These are phyloP conservation scores for Anthostomella pinea DNA, from an alignment of 2,329 filamentous ascomycete genomes.

Conservation along the genomic window DNA sequence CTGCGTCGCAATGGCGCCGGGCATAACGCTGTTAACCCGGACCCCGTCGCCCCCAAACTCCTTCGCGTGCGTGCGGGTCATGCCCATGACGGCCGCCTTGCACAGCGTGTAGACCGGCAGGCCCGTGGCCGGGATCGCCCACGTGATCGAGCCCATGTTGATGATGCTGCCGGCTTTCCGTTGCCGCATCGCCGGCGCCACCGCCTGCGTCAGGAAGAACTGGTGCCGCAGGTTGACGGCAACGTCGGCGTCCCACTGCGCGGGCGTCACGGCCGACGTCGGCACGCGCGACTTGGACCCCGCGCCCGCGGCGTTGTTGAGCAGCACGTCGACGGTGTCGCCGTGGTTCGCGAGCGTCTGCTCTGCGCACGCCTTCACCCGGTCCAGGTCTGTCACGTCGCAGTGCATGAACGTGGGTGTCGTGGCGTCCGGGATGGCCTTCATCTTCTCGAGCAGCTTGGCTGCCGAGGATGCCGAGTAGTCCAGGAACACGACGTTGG, in stretches of 20 bases:
- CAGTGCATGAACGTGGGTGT: conserved; percentile 40
- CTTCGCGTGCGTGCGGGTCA: conserved; percentile 36
- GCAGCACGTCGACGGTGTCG: conserved; percentile 31
- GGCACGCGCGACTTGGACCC: conserved; percentile 24
- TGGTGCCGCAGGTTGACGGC: conserved; percentile 44
- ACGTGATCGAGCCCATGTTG: conserved; percentile 40
- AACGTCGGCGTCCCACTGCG: conserved; percentile 42
- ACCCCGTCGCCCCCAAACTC: conserved; percentile 37
- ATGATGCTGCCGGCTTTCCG: conserved; percentile 35
- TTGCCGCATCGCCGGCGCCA: conserved; percentile 34
- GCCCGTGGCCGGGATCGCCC: conserved; percentile 34
- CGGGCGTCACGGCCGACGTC: conserved; percentile 37
- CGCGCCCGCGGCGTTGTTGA: conserved; percentile 37
- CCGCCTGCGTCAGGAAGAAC: conserved; percentile 40
- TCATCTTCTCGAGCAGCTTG: conserved; percentile 29
- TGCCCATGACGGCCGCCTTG: conserved; percentile 38
- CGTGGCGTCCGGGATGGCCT: conserved; percentile 15
- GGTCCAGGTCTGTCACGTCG: conserved; percentile 38
- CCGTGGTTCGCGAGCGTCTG: conserved; percentile 28
- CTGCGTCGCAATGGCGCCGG: conserved; percentile 45
- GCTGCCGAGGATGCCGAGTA: conserved; percentile 32
- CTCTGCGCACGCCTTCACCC: conserved; percentile 33
- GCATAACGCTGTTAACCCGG: conserved; percentile 49
- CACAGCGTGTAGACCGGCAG: conserved; percentile 35
- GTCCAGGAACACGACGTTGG: conserved; percentile 44